Evolutionary conservation across 2,329 filamentous ascomycete species (phyloP), one percentile per base, ranked within the genome.

Genomic region (Incumbomyces delicatus): DNA sequence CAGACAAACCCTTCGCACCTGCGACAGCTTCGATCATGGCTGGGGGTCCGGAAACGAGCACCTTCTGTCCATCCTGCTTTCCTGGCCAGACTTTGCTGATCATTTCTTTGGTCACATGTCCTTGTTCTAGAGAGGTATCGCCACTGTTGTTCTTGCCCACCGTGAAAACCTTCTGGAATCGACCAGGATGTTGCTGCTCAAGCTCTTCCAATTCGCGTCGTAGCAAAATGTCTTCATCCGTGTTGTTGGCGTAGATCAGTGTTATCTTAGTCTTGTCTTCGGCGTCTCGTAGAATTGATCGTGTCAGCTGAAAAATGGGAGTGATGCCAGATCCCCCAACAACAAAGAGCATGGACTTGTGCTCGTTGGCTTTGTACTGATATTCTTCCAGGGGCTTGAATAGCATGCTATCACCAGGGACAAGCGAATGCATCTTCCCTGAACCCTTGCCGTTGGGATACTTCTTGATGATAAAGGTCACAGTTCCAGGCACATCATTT

Each of bases 291-390:
- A 83, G 66, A 47, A 84, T 81, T 2, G 77, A 77, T 41, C 71
- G 74, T 1, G 75, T 69, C 1, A 85, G 72, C 59, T 83, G 79
- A 59, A 77, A 85, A 53, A 82, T 73, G 0, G 83, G 83, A 0
- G 82, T 86, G 53, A 87, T 84, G 14, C 83, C 83, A 0, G 80
- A 81, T 11, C 83, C 83, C 37, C 83, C 83, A 0, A 83, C 83
- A 36, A 87, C 75, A 33, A 85, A 69, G 2, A 77, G 74, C n/a
- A 87, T 62, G 58, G 58, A 57, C 62, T 68, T 59, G 66, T 64
- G 57, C 44, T 63, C 55, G 45, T 68, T 68, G 22, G 74, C 65
- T 17, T 66, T 72, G 74, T 76, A 83, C 30, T 63, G 57, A 59
- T 75, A 75, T 20, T 71, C 75, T 14, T 68, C 69, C 3, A 85